Percentiles rank a stretch among this genome's conserved stretches.
Conservation (phyloP, 805 yeast species). For the Monosporozyma servazzii region DNA sequence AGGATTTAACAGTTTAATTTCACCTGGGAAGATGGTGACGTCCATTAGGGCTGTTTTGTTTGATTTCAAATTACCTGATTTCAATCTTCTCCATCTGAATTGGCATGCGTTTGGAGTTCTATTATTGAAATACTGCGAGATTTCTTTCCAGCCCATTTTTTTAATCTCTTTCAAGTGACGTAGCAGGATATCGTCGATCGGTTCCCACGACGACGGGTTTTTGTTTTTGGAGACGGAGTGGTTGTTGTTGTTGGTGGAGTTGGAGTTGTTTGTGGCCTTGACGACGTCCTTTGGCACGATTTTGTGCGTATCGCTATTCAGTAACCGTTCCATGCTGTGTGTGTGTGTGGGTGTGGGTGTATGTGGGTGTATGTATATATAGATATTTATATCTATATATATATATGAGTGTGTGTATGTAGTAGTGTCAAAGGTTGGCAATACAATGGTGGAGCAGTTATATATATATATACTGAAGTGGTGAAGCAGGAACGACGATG, state of each 20-base stretch:
- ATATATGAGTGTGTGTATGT: too few species aligned
- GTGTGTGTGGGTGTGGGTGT: background rate
- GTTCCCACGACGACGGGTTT: constrained; percentile 63
- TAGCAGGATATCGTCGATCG: constrained; percentile 61
- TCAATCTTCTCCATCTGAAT: constrained; percentile 76
- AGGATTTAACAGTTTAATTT: constrained; percentile 7
- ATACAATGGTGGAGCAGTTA: too few species aligned
- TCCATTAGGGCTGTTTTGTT: constrained; percentile 23
- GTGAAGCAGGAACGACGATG: too few species aligned
- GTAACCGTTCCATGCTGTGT: background rate
- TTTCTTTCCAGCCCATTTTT: constrained; percentile 85
- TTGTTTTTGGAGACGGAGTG: constrained; percentile 9
- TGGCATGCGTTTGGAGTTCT: constrained; percentile 87
- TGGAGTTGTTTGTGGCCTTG: too few species aligned
- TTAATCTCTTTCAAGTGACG: constrained; percentile 74
- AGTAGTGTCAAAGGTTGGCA: too few species aligned
- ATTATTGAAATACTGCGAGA: constrained; percentile 65
- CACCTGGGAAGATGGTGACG: constrained; percentile 14
- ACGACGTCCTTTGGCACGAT: background rate
- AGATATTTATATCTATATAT: too few species aligned
- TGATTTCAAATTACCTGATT: constrained; percentile 34
- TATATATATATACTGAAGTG: too few species aligned
- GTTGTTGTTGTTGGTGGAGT: too few species aligned
- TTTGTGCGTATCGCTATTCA: background rate
- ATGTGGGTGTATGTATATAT: too few species aligned